A percentile compares a stretch with the other conserved stretches of the same genome.
Conservation (phyloP, 768 basidiomycete genomes). For the Porpolomopsis calyptriformis region DNA sequence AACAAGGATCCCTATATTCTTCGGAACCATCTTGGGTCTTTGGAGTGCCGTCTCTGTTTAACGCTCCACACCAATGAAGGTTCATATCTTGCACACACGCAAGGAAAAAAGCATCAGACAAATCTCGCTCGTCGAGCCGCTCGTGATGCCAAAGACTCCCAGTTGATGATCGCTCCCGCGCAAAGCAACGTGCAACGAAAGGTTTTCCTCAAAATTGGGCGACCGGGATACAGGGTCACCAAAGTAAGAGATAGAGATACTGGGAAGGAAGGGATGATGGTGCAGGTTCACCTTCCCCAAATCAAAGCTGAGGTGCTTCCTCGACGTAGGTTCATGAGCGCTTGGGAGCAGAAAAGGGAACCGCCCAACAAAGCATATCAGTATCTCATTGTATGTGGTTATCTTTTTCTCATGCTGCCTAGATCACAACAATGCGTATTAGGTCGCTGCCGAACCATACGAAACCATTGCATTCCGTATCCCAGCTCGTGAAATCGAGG, state of each 20-base stretch:
- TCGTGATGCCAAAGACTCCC: constrained; percentile 90
- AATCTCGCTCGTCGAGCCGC: constrained; percentile 96
- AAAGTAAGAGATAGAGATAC: constrained; percentile 90
- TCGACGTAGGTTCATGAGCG: constrained; percentile 87
- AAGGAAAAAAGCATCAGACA: constrained; percentile 99
- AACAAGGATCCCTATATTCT: constrained; percentile 92
- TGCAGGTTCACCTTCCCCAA: constrained; percentile 92
- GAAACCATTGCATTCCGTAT: constrained; percentile 99
- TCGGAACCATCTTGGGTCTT: constrained; percentile 94
- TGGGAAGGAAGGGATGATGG: constrained; percentile 93
- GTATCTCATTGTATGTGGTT: constrained; percentile 78
- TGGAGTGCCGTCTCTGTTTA: constrained; percentile 95
- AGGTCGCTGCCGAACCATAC: constrained; percentile 99
- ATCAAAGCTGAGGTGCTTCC: constrained; percentile 81
- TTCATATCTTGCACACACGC: constrained; percentile 96
- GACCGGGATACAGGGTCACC: constrained; percentile 91
- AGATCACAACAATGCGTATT: constrained; percentile 22
- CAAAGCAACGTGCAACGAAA: constrained; percentile 79
- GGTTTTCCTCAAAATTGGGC: constrained; percentile 93
- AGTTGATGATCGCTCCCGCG: constrained; percentile 78
- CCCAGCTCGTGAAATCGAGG: constrained; percentile 93
- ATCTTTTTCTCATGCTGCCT: constrained; percentile 11
- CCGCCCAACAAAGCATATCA: constrained; percentile 94
- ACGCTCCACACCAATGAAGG: constrained; percentile 99
- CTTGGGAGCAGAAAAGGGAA: constrained; percentile 95